Conservation (phyloP, 805 yeast genomes). For the Nakazawaea pomicola region DNA sequence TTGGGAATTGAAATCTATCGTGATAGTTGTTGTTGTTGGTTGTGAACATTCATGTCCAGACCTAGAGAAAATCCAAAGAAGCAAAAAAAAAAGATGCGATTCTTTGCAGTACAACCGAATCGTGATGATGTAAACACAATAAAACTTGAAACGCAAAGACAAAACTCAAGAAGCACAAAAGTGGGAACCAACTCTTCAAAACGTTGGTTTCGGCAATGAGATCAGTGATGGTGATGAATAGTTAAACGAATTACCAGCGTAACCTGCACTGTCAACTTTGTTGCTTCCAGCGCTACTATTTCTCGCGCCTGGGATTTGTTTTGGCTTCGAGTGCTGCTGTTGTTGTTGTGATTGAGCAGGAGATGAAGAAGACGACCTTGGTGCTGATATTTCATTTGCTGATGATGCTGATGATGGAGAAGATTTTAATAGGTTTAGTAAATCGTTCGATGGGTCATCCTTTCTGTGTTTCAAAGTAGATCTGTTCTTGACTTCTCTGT, state of each 20-base stretch:
- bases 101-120: not conserved
- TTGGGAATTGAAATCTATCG: no score
- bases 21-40: no score
- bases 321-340: not conserved
- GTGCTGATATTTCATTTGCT: no score
- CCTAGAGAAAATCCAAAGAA: no score
- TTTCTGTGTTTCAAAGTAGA: conserved; percentile 3
- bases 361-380: no score
- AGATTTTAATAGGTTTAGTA: conserved; percentile 6
- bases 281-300: no score
- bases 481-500: conserved; percentile 1
- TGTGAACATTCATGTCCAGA: no score
- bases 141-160: not conserved
- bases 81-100: no score
- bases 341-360: not conserved
- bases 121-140: not conserved
- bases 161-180: not conserved
- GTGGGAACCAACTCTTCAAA: no score
- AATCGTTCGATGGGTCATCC: conserved; percentile 8
- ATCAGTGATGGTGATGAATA: conserved; percentile 14
- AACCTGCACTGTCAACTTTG: conserved; percentile 4
- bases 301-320: no score
- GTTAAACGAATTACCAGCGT: conserved; percentile 15
- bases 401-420: conserved; percentile 1
- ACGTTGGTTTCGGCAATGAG: conserved; percentile 15